phyloP scores from a whole-genome alignment of 305 asterid species.

The Rubia occidens region DNA sequence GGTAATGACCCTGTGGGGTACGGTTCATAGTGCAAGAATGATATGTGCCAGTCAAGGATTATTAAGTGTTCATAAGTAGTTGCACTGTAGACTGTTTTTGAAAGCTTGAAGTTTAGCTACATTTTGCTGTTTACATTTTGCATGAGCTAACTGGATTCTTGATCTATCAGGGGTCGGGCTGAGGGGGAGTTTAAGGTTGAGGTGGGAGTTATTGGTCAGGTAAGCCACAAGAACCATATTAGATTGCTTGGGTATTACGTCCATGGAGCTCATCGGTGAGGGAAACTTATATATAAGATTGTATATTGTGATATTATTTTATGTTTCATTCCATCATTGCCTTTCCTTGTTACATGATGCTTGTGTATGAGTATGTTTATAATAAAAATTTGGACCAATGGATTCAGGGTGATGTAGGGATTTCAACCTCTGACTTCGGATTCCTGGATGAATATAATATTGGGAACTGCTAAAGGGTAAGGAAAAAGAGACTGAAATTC shows the following conservation, averaged over 20 bases:
- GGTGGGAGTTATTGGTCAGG: slow-evolving; percentile 68
- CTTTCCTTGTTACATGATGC: slow-evolving; percentile 40
- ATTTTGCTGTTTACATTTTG: slow-evolving; percentile 13
- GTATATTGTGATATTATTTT: background rate
- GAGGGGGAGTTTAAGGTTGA: slow-evolving; percentile 73
- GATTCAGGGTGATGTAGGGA: slow-evolving; percentile 81
- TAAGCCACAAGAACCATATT: slow-evolving; percentile 72
- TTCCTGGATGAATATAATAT: slow-evolving; percentile 46
- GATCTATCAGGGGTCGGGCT: slow-evolving; percentile 55
- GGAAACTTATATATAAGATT: slow-evolving; percentile 2
- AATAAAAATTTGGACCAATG: slow-evolving; percentile 72
- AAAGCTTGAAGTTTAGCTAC: background rate
- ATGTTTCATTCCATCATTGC: background rate
- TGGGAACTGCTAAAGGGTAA: slow-evolving; percentile 72
- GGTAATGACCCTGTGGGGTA: too few species aligned
- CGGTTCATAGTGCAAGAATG: too few species aligned
- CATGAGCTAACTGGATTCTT: slow-evolving; percentile 12
- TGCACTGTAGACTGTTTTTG: background rate
- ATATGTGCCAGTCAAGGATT: too few species aligned
- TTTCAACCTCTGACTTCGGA: slow-evolving; percentile 66
- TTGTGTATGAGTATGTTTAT: slow-evolving; percentile 61
- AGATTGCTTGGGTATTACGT: slow-evolving; percentile 67
- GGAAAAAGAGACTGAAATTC: slow-evolving; percentile 5
- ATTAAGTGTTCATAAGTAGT: too few species aligned
- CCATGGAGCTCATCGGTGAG: slow-evolving; percentile 70